Conservation (phyloP, 106 monocot genomes). For the Phalaenopsis aphrodite region DNA sequence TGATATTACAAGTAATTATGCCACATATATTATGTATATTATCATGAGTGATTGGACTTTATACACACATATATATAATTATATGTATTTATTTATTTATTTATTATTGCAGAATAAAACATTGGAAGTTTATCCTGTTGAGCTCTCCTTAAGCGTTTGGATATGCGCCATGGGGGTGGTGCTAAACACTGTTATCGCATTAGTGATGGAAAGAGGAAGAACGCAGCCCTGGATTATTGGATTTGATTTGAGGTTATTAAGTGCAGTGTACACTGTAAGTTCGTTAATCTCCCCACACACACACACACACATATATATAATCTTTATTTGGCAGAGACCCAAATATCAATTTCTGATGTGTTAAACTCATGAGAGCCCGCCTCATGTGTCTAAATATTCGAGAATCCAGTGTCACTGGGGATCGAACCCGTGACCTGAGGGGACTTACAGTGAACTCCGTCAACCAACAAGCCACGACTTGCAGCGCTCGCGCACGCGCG, state of each 20-base stretch:
- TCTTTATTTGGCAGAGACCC: no score
- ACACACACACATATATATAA: no score
- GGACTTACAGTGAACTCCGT: no score
- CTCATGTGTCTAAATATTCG: no score
- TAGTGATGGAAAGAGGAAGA: background rate
- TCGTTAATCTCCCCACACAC: background rate
- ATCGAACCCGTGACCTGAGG: no score
- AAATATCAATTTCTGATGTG: no score
- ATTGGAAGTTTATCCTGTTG: background rate
- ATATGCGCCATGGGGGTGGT: background rate
- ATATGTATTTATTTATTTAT: background rate
- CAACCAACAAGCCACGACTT: no score
- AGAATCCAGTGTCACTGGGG: no score
- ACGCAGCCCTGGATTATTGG: background rate
- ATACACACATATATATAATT: background rate
- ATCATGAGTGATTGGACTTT: no score
- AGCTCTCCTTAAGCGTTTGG: background rate
- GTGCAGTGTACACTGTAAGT: background rate
- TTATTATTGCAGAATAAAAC: conserved; percentile 1
- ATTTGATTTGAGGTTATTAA: background rate
- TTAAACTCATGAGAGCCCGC: no score
- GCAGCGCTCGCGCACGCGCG: no score
- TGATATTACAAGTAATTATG: conserved; percentile 2
- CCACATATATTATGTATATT: no score
- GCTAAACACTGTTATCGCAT: background rate